phyloP scores from a whole-genome alignment of 257 asterid species.

The Coffea canephora region DNA sequence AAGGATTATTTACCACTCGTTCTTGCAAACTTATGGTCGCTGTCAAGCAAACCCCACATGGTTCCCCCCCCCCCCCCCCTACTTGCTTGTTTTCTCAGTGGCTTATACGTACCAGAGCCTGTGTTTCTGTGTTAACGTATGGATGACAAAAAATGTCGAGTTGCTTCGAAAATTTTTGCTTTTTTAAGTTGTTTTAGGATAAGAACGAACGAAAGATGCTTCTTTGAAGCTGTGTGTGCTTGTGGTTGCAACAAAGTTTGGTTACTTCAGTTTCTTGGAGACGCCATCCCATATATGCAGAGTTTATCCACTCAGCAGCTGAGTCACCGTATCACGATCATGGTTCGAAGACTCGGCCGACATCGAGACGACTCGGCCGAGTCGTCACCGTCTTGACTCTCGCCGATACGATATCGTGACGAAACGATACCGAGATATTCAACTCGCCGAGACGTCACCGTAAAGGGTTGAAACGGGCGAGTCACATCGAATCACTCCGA shows the following conservation, averaged over 20 bases:
- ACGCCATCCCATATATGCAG: neutral
- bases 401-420: no score
- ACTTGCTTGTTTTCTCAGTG: constrained; percentile 20
- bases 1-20: neutral
- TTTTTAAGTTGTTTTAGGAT: constrained; percentile 18
- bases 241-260: constrained; percentile 7
- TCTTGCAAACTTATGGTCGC: constrained; percentile 23
- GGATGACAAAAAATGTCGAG: constrained; percentile 30
- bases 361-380: no score
- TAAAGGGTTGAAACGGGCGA: no score
- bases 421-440: no score
- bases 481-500: no score
- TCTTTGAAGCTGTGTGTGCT: neutral
- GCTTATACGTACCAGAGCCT: constrained; percentile 22
- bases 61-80: constrained; percentile 12
- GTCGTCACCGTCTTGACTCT: no score
- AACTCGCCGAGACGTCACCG: no score
- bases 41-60: constrained; percentile 28
- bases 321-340: neutral
- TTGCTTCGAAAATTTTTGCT: constrained; percentile 9
- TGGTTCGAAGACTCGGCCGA: no score
- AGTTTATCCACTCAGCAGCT: neutral
- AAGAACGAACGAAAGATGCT: neutral
- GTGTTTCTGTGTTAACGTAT: constrained; percentile 17
- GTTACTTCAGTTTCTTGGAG: neutral